Percentiles rank a stretch among this genome's conserved stretches.
These are phyloP conservation scores for Penicillium sp. DNA, from an alignment of 2,329 filamentous ascomycete species.

Conservation along the genomic window DNA sequence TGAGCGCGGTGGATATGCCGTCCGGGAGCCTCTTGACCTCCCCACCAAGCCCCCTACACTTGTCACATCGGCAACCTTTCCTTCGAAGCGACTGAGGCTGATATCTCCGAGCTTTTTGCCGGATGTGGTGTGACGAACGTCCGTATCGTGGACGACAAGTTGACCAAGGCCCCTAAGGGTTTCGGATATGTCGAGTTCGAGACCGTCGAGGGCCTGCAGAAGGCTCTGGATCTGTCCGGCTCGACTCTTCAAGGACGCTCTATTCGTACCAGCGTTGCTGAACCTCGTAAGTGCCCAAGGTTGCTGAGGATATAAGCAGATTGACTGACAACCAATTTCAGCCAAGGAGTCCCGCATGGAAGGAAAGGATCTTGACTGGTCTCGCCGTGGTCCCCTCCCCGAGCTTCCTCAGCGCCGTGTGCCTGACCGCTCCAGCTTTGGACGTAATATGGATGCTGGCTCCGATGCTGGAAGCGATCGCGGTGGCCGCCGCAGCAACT, in stretches of 20 bases:
- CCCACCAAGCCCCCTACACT: conserved; percentile 88
- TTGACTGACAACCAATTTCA: conserved; percentile 47
- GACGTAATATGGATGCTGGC: conserved; percentile 52
- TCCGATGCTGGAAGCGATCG: conserved; percentile 62
- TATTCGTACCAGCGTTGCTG: conserved; percentile 91
- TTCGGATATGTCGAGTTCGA: conserved; percentile 97
- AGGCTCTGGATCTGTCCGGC: conserved; percentile 79
- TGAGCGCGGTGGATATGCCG: conserved; percentile 39
- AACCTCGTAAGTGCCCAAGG: conserved; percentile 69
- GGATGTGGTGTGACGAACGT: conserved; percentile 85
- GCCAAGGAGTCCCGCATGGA: conserved; percentile 78
- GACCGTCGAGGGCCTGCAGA: conserved; percentile 81
- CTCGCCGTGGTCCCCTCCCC: conserved; percentile 82
- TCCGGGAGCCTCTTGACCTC: conserved; percentile 70
- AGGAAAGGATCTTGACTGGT: conserved; percentile 84
- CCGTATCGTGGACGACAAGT: conserved; percentile 93
- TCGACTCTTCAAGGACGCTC: conserved; percentile 79
- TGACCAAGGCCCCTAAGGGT: conserved; percentile 90
- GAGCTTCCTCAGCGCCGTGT: conserved; percentile 61
- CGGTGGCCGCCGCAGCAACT: conserved; percentile 62
- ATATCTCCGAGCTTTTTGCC: conserved; percentile 79
- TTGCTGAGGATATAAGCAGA: background rate
- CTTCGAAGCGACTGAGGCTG: conserved; percentile 82
- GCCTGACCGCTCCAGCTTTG: conserved; percentile 55
- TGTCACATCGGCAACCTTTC: conserved; percentile 95